Conservation (phyloP, 2,329 filamentous ascomycete genomes). For the Coniochaeta sp. region DNA sequence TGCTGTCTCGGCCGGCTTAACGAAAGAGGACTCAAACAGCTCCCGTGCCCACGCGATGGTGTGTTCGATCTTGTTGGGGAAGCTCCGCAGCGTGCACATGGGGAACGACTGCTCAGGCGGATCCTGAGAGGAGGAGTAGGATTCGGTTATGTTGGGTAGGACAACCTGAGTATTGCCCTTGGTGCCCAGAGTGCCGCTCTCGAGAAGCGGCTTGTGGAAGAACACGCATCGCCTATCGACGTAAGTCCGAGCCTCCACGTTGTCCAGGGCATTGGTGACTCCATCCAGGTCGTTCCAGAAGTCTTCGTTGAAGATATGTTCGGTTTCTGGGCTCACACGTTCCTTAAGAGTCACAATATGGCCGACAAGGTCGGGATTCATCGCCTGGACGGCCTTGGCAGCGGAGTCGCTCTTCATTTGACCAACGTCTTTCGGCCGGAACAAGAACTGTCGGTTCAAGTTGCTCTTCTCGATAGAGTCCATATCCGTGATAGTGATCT, state of each 20-base stretch:
- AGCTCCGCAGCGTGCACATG: constrained; percentile 95
- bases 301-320: constrained; percentile 86
- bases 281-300: constrained; percentile 87
- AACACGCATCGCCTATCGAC: constrained; percentile 95
- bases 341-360: constrained; percentile 85
- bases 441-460: constrained; percentile 93
- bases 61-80: constrained; percentile 97
- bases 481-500: constrained; percentile 93
- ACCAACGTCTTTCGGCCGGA: constrained; percentile 88
- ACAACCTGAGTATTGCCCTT: constrained; percentile 99
- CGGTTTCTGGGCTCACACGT: constrained; percentile 84
- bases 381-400: constrained; percentile 77
- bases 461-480: constrained; percentile 99
- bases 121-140: constrained; percentile 91
- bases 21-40: constrained; percentile 89
- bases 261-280: constrained; percentile 95
- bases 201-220: constrained; percentile 93
- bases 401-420: constrained; percentile 96
- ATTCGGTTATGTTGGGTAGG: constrained; percentile 84
- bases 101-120: constrained; percentile 98
- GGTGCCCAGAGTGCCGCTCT: constrained; percentile 96
- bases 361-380: constrained; percentile 88
- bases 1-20: constrained; percentile 86
- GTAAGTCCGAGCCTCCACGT: constrained; percentile 93
- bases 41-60: constrained; percentile 98